A percentile compares a stretch with the other conserved stretches of the same genome.
Conservation (phyloP, 1,284 basidiomycete genomes). For the Nidula niveotomentosa region DNA sequence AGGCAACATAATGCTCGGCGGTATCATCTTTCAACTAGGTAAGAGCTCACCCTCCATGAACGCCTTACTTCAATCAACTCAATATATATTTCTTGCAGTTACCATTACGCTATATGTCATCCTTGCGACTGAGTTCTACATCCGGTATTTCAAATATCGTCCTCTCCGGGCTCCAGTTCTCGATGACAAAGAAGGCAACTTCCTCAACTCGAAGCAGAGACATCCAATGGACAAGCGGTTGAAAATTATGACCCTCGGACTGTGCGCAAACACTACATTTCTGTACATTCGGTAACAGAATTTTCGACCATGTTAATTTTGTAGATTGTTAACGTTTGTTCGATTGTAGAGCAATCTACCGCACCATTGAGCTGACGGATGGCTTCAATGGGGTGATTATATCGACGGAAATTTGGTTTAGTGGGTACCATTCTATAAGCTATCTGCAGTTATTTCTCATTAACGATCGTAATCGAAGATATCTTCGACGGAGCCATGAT, state of each 20-base stretch:
- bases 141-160: slow-evolving; percentile 26
- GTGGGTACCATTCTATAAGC: background rate
- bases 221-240: slow-evolving; percentile 8
- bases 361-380: background rate
- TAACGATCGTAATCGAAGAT: background rate
- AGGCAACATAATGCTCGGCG: slow-evolving; percentile 46
- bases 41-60: background rate
- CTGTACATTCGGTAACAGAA: slow-evolving; percentile 25
- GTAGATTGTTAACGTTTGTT: too few relatives aligned
- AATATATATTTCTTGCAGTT: slow-evolving; percentile 13
- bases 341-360: slow-evolving; percentile 9
- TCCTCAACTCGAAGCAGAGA: background rate
- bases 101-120: slow-evolving; percentile 31
- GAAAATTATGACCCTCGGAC: slow-evolving; percentile 22
- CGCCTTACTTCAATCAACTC: background rate
- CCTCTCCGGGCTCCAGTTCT: slow-evolving; percentile 15
- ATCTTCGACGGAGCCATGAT: slow-evolving; percentile 2
- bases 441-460: background rate
- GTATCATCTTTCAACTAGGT: slow-evolving; percentile 33
- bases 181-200: background rate
- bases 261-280: slow-evolving; percentile 26
- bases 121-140: slow-evolving; percentile 33
- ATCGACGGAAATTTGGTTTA: background rate
- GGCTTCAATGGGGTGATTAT: background rate
- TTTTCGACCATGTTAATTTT: too few relatives aligned